Base-by-base conservation (phyloP, 148 eudicot species). In the Silene conica region DNA sequence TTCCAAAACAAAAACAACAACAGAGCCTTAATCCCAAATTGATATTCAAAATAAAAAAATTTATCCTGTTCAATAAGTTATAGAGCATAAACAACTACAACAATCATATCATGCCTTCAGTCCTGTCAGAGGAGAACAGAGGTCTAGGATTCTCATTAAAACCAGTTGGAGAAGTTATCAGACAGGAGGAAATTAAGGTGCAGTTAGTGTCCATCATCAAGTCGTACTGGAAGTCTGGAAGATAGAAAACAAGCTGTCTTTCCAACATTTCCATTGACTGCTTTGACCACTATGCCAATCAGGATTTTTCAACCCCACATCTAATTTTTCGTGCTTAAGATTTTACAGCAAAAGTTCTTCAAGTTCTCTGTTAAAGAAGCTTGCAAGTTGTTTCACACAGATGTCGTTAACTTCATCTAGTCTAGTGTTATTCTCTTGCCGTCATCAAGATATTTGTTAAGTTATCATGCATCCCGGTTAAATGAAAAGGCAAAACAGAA, bases 351-450 rank as follows among this genome's bases (percentile, higher is more conserved):
- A 21, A 10, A 21, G 26, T 59, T 59, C 5, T 8, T 20, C 1
- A 22, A 20, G 26, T 20, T 59, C 13, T 21, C 26, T 20, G 28
- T 21, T 8, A 59, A 59, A 59, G 14, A 19, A 18, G 22, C 26
- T 22, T 22, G 63, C 12, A 23, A 22, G 2, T 48, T 38, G 22
- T 52, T 72, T 34, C 31, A 13, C 28, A 58, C 52, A 75, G 38
- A 31, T 55, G 15, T 67, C 52, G 13, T 28, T 57, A 71, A 67
- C 63, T 26, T 67, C 65, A 67, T 57, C 63, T 16, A 45, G 59
- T 16, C 14, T 3, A 11, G 58, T 34, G 66, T 14, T 6, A 18
- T 22, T 20, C 60, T 28, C 43, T 73, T 60, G 12, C 7, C 21
- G 2, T 18, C 28, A 18, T 31, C 69, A 31, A 41, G 7, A 34